Base-by-base conservation (phyloP, 352 stramenopile genomes). In the Phytophthora agathidicida region DNA sequence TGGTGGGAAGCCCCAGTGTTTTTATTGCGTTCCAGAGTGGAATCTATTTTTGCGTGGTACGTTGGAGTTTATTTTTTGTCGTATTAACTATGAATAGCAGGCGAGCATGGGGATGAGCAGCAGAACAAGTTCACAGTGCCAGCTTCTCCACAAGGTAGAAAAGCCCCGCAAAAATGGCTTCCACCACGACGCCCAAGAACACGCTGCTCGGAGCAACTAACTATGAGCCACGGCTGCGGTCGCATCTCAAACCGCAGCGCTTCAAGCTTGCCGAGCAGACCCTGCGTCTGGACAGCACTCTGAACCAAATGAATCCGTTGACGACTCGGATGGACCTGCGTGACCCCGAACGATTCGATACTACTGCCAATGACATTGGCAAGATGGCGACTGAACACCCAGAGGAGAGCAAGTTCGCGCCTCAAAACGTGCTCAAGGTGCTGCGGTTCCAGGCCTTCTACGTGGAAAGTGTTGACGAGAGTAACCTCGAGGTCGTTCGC, bases 401-500 rank as follows among this genome's bases (percentile, higher is more conserved):
- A 8, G 51, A 68, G 23, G 82, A 90, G 48, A 92, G 79, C 70
- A 92, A 89, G 54, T 94, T 94, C 35, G 85, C 85, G 2, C 85
- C 85, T 9, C 78, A 91, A 58, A 90, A 91, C 41, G 75, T 90
- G 10, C 79, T 59, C 48, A 91, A 91, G 54, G 77, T 94, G 38
- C 66, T 96, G 39, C 86, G 88, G 14, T 97, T 97, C 67, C 89
- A 87, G 46, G 80, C 66, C 26, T 96, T 94, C 51, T 96, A 94
- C 43, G 51, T 94, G 31, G 89, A 97, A 35, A 71, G 59, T 11
- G 85, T 96, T 11, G 74, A 93, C 42, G 90, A 97, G 27, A 91
- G 80, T 65, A 87, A 88, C 41, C 57, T 85, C 19, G 91, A 96
- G 60, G 37, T 90, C 37, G 73, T 93, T 30, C 80, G 73, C 4